Evolutionary conservation across 2,329 filamentous ascomycete species (phyloP).

Genomic region (Chrysosphaeria jannelii): DNA sequence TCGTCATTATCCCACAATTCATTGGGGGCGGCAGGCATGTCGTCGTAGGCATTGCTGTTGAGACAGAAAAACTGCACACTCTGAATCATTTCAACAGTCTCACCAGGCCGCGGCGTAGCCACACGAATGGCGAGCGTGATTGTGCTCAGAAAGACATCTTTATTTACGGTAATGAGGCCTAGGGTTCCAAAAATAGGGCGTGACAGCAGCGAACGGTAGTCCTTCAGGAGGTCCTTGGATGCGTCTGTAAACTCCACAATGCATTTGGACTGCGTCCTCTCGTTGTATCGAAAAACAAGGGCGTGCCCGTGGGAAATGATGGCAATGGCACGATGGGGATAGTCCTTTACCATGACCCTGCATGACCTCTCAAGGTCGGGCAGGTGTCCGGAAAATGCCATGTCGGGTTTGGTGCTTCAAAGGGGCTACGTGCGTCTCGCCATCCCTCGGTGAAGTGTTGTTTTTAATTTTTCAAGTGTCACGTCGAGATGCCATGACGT

Average conservation of each 20-base stretch:
- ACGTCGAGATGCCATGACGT: too few species aligned
- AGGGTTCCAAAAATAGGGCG: conserved; percentile 60
- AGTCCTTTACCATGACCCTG: conserved; percentile 59
- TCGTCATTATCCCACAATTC: conserved; percentile 17
- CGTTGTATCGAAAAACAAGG: conserved; percentile 59
- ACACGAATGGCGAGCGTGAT: conserved; percentile 54
- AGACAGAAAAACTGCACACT: conserved; percentile 82
- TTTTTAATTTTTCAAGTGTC: too few species aligned
- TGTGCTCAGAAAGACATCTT: conserved; percentile 73
- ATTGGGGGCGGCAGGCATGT: conserved; percentile 21
- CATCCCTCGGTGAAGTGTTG: too few species aligned
- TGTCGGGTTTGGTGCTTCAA: too few species aligned
- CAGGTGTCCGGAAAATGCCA: conserved; percentile 15
- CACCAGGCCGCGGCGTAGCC: conserved; percentile 57
- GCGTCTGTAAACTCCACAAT: conserved; percentile 62
- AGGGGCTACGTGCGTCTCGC: too few species aligned
- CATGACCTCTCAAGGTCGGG: conserved; percentile 29
- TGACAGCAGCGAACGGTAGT: conserved; percentile 47
- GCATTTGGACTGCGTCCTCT: conserved; percentile 42
- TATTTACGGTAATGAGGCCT: conserved; percentile 55
- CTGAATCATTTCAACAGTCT: conserved; percentile 67
- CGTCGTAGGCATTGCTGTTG: conserved; percentile 62
- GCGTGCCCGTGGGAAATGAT: conserved; percentile 53
- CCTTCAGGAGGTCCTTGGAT: conserved; percentile 33
- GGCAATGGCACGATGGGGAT: conserved; percentile 64